Evolutionary conservation across 2,329 filamentous ascomycete species (phyloP).

Genomic region (Diaporthe sp.): DNA sequence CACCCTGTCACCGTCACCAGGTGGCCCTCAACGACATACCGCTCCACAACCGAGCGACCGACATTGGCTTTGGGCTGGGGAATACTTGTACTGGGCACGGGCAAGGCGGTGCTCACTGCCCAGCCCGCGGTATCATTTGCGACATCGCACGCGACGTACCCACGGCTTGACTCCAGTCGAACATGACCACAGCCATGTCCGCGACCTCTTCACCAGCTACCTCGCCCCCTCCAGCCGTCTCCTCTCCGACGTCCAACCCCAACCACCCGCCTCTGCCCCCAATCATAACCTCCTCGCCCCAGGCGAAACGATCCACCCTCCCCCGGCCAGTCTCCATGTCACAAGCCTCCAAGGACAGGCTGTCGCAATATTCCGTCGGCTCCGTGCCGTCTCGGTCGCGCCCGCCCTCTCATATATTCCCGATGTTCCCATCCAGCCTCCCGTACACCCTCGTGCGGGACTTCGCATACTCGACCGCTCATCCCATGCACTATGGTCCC

Average conservation of each 20-base stretch:
- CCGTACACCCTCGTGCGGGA: constrained; percentile 93
- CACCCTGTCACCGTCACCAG: constrained; percentile 16
- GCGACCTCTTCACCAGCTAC: constrained; percentile 67
- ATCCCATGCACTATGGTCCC: constrained; percentile 96
- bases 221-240: constrained; percentile 62
- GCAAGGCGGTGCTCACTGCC: constrained; percentile 38
- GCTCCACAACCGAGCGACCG: constrained; percentile 28
- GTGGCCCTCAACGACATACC: constrained; percentile 6
- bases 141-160: constrained; percentile 42
- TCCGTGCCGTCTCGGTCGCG: constrained; percentile 80
- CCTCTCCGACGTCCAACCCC: constrained; percentile 61
- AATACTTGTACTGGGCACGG: constrained; percentile 33
- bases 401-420: constrained; percentile 85
- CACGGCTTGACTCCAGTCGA: constrained; percentile 45
- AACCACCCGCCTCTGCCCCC: constrained; percentile 69
- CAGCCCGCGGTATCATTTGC: constrained; percentile 40
- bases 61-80: constrained; percentile 33
- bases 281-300: constrained; percentile 67
- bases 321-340: constrained; percentile 73
- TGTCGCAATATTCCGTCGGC: constrained; percentile 85
- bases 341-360: constrained; percentile 82
- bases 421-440: constrained; percentile 86
- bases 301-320: constrained; percentile 70
- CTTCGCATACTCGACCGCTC: constrained; percentile 88
- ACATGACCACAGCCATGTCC: constrained; percentile 69